Percentiles rank a stretch among this genome's conserved stretches.
phyloP scores from a whole-genome alignment of 2,329 filamentous ascomycete species.

The Penicillium sp. region DNA sequence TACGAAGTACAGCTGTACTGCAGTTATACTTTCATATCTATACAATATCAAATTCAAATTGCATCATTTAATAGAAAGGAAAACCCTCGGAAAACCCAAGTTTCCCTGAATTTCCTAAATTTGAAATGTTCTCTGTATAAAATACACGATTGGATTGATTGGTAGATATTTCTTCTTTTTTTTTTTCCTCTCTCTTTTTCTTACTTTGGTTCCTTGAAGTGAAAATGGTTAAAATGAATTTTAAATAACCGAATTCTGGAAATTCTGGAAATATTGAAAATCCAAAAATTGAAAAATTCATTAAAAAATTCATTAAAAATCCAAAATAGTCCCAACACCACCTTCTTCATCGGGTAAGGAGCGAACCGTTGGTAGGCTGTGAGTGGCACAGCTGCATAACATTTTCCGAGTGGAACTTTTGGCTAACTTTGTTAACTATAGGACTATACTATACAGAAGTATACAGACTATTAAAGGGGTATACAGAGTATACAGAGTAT shows the following conservation, averaged over 20 bases:
- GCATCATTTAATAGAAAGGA: neutral
- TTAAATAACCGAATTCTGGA: no score
- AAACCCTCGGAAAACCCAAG: neutral
- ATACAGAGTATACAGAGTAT: neutral
- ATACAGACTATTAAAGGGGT: neutral
- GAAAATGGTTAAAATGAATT: neutral
- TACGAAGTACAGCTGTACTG: neutral
- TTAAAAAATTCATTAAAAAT: no score
- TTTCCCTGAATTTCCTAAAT: neutral
- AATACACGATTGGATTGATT: neutral
- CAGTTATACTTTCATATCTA: neutral
- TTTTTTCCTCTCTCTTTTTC: neutral
- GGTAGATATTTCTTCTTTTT: neutral
- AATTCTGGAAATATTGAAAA: no score
- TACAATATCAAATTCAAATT: neutral
- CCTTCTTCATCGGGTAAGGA: conserved; percentile 19
- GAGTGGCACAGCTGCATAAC: conserved; percentile 17
- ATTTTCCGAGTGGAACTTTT: neutral
- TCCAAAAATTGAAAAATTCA: no score
- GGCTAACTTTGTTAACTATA: neutral
- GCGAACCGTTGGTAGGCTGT: conserved; percentile 3
- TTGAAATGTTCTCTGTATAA: neutral
- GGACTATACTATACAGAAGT: neutral
- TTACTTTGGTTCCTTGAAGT: neutral
- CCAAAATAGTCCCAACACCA: conserved; percentile 10